Evolutionary conservation across 129 eudicot genomes (phyloP), one percentile per base, ranked within the genome.

Genomic region (Rutidosis leptorrhynchoides): DNA sequence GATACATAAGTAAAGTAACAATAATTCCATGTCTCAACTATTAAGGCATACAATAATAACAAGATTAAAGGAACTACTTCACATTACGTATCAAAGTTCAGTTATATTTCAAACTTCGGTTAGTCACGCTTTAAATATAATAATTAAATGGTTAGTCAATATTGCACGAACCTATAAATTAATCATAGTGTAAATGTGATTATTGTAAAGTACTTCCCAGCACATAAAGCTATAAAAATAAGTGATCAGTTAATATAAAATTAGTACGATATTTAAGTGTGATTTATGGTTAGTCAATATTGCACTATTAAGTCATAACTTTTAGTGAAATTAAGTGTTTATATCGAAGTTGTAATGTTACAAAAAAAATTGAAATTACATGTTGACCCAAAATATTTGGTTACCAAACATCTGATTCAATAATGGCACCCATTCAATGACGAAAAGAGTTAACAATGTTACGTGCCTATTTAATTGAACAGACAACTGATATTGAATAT

Each of bases 321-420:
- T 37, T 37, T 11, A 37, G 15, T 35, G 4, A 37, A 10, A 15
- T 10, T 11, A 37, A 2, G 9, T 37, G 45, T 37, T 40, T 5
- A 51, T n/a, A 51, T 7, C 23, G 6, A 20, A 51, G 0, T 51
- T 51, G 24, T n/a, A 19, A 51, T 51, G 56, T 51, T 51, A 4
- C 56, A 7, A 51, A 49, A n/a, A n/a, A 51, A n/a, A 51, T n/a
- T 51, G 56, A 51, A 2, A 19, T 49, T 19, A 49, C 17, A 49
- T 19, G n/a, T 17, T n/a, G 27, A 57, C 26, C 20, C 35, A 15
- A 57, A 14, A 26, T 1, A 8, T 57, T 26, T 24, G 35, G 15
- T 56, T 57, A 57, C 19, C 62, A 11, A 57, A 57, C 35, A 12
- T 26, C 26, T 25, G 62, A 10, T 11, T 57, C 61, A 56, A 56